These are phyloP conservation scores for Trichosporon asahii DNA, from an alignment of 1,284 basidiomycete genomes.

Conservation along the genomic window DNA sequence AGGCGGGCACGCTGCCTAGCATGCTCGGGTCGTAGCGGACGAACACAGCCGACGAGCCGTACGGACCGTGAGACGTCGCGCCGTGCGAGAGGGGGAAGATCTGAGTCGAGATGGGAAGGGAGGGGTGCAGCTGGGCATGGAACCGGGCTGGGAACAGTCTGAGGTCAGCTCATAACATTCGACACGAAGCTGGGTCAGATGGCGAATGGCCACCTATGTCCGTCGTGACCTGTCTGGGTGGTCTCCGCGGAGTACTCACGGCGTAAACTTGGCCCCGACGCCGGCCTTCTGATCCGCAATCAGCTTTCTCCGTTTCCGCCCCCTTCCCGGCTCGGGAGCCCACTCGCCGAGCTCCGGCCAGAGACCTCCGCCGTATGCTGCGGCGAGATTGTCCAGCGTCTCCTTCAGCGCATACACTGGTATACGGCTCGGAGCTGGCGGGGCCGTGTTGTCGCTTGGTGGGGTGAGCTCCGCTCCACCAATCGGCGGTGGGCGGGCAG, in stretches of 20 bases:
- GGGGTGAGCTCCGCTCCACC: neutral
- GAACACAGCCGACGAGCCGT: conserved; percentile 49
- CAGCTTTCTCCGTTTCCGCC: conserved; percentile 16
- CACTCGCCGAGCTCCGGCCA: conserved; percentile 51
- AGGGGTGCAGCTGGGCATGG: conserved; percentile 34
- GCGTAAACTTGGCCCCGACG: conserved; percentile 33
- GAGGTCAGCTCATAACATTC: neutral
- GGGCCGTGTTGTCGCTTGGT: neutral
- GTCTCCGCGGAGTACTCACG: conserved; percentile 29
- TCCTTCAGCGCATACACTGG: conserved; percentile 42
- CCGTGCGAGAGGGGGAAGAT: conserved; percentile 47
- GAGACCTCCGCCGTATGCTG: conserved; percentile 44
- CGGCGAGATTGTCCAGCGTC: conserved; percentile 40
- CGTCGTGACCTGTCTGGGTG: too few relatives aligned
- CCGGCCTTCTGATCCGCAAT: conserved; percentile 23
- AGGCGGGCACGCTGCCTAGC: conserved; percentile 13
- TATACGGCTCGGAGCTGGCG: conserved; percentile 23
- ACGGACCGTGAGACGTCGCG: conserved; percentile 41
- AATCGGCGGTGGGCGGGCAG: conserved; percentile 21
- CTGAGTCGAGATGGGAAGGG: conserved; percentile 38
- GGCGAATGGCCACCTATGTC: too few relatives aligned
- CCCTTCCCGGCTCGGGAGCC: conserved; percentile 26
- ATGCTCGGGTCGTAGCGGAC: conserved; percentile 38
- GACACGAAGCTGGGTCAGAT: too few relatives aligned
- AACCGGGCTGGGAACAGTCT: neutral